A percentile compares a stretch with the other conserved stretches of the same genome.
Evolutionary conservation across 2,329 filamentous ascomycete genomes (phyloP).

Genomic region (Whalleya microplaca): DNA sequence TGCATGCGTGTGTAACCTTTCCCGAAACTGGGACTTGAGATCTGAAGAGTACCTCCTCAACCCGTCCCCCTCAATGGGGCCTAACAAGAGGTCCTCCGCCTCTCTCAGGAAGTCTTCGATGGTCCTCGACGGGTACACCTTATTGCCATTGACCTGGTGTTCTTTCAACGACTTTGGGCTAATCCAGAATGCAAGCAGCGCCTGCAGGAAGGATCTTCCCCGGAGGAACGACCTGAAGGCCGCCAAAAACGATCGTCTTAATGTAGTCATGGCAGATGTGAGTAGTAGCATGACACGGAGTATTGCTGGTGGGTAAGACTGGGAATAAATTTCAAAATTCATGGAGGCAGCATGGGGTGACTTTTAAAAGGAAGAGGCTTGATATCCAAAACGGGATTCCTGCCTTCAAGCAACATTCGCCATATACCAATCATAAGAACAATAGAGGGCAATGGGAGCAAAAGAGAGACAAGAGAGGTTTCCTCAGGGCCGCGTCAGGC

Average conservation of each 20-base stretch:
- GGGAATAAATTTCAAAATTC: constrained; percentile 30
- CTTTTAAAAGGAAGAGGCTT: constrained; percentile 21
- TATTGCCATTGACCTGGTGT: constrained; percentile 25
- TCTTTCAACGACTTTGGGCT: constrained; percentile 44
- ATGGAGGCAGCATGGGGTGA: constrained; percentile 29
- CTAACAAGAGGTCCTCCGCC: constrained; percentile 56
- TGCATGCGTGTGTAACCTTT: constrained; percentile 54
- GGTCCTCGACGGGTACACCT: constrained; percentile 30
- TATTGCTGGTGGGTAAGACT: constrained; percentile 18
- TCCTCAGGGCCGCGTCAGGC: constrained; percentile 32
- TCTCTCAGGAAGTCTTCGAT: constrained; percentile 60
- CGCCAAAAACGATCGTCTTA: constrained; percentile 58
- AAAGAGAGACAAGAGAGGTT: constrained; percentile 20
- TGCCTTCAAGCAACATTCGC: constrained; percentile 32
- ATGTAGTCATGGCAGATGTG: constrained; percentile 60
- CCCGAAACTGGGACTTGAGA: constrained; percentile 59
- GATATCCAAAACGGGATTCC: constrained; percentile 23
- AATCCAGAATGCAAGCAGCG: constrained; percentile 59
- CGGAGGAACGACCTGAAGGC: constrained; percentile 62
- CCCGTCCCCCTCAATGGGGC: constrained; percentile 49
- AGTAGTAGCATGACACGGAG: constrained; percentile 53
- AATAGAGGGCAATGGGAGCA: constrained; percentile 23
- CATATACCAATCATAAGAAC: constrained; percentile 31
- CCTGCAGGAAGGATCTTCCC: constrained; percentile 62
- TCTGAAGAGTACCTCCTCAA: constrained; percentile 51